Evolutionary conservation across 352 stramenopile genomes (phyloP), one percentile per base, ranked within the genome.

Genomic region (Globisporangium yorkense): DNA sequence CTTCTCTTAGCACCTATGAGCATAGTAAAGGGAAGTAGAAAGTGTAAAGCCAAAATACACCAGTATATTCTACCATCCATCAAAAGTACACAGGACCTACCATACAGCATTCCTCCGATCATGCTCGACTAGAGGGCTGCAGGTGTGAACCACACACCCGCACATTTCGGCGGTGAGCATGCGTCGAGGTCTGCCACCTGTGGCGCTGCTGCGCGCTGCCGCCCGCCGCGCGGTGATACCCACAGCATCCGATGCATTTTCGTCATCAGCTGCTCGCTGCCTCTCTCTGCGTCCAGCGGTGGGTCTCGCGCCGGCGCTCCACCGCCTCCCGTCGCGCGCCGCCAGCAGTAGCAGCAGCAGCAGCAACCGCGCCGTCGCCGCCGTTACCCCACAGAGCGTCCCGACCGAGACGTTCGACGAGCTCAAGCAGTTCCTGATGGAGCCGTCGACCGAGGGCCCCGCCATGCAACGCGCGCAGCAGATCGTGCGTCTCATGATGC

Each of bases 401-500:
- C 29, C 59, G 9, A 20, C 51, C 3, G 70, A 84, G 7, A 66
- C 82, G n/a, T 87, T 87, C 47, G 77, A 82, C 33, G 59, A 72
- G 57, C 70, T 91, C 27, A 91, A 87, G 66, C 59, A 52, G 53
- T 91, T 91, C 29, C 57, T 89, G 6, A 70, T 76, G 44, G 57
- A 75, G 46, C 81, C 78, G 0, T 52, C 50, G 61, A 74, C 65
- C 10, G 62, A 72, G 3, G 75, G 74, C n/a, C 62, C 61, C 0
- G 9, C 51, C 2, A 63, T 68, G 54, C 54, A 69, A n/a, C 65
- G 63, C 47, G 75, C 70, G 10, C 69, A 66, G 53, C 65, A 71
- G 40, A 76, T 87, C 43, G 76, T 91, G 0, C 48, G 31, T 0
- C 49, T 37, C 1, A 86, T 84, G 68, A 76, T 92, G 74, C 54